Base-by-base conservation (phyloP, 2,329 filamentous ascomycete species). In the Sordariomycetes sp. region DNA sequence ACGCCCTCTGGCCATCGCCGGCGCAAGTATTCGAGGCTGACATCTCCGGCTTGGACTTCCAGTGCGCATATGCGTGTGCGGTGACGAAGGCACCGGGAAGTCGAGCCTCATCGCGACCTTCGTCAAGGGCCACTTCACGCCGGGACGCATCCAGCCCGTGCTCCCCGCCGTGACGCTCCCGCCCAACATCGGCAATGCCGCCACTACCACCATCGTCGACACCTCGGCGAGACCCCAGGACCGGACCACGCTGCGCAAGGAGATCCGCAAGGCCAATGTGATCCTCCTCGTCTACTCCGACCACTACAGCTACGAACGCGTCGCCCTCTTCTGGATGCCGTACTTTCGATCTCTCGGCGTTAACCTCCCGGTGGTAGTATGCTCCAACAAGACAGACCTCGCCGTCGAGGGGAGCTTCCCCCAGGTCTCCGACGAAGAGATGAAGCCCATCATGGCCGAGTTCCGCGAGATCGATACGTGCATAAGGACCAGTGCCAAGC, bases 391-490 rank as follows among this genome's bases (percentile, higher is more conserved):
- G 72, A 90, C 90, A n/a, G 94, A 99, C 66, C 77, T 97, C 58
- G 83, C 85, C 2, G 82, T 81, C 3, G 86, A 88, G 64, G 86
- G 83, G 50, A 88, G 80, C 60, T 90, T 90, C 10, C 81, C 90
- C 0, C 90, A 96, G 69, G 87, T 96, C 10, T 84, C 96, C 53
- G 89, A 96, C 66, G 94, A 97, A 70, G 94, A 99, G 75, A 97
- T 99, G 90, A 79, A 97, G 35, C 94, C 94, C 0, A 87, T 99
- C 63, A 97, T 99, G 94, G 87, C 89, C 61, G 94, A 99, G 74
- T 99, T 97, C 74, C 93, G 96, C 69, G 94, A 97, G 72, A 97
- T 99, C 62, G 94, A 99, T 70, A 96, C 92, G 0, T 99, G 94
- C 72, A 97, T 99, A 68, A 83, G 94, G 59, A 91, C 92, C 10